phyloP scores from a whole-genome alignment of 306 rosid genomes.

The Cucurbita argyrosperma region DNA sequence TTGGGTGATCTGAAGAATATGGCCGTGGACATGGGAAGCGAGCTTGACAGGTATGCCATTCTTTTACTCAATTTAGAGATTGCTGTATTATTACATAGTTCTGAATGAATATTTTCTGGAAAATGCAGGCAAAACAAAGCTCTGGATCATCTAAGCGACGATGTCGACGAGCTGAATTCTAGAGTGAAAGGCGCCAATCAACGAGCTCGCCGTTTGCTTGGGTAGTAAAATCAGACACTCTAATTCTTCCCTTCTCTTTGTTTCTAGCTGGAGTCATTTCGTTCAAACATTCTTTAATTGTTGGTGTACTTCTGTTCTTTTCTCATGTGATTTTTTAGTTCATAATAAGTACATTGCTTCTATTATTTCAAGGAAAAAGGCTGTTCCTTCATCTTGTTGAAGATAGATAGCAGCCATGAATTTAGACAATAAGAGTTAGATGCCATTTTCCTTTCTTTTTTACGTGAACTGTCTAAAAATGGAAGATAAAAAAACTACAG shows the following conservation, averaged over 20 bases:
- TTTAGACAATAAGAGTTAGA: not conserved
- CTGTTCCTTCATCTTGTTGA: not conserved
- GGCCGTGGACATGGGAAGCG: conserved; percentile 79
- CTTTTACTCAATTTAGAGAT: not conserved
- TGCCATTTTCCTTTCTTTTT: not conserved
- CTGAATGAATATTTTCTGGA: not conserved
- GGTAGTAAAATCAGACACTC: conserved; percentile 16
- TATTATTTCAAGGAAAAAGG: not conserved
- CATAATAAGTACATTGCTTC: not conserved
- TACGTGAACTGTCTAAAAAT: not conserved
- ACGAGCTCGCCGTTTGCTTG: conserved; percentile 55
- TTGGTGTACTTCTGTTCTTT: not conserved
- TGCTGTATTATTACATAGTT: not conserved
- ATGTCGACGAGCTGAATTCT: conserved; percentile 57
- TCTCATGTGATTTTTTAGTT: not conserved
- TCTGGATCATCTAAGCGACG: conserved; percentile 62
- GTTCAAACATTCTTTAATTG: not conserved
- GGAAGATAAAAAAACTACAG: not conserved
- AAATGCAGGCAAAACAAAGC: conserved; percentile 86
- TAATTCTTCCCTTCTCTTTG: not conserved
- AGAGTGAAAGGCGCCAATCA: conserved; percentile 83
- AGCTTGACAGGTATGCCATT: conserved; percentile 42
- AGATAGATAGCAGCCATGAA: not conserved
- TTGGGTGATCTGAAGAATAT: conserved; percentile 90
- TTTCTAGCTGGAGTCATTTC: conserved; percentile 1